These are phyloP conservation scores for Arxiozyma heterogenica DNA, from an alignment of 1,139 yeast genomes.

Conservation along the genomic window DNA sequence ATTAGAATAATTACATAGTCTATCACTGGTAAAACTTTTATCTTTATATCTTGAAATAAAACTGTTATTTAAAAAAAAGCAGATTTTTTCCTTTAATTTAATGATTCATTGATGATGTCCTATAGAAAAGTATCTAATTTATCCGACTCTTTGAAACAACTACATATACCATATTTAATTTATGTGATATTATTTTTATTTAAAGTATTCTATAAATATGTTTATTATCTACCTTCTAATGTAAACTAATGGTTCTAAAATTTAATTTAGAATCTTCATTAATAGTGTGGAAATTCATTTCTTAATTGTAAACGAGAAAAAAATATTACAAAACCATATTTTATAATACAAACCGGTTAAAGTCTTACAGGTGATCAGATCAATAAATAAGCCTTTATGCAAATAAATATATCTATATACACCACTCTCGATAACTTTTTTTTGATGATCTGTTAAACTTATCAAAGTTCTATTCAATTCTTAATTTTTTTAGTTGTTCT, in stretches of 20 bases:
- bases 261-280: not conserved
- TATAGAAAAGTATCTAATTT: slow-evolving; percentile 96
- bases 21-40: slow-evolving; percentile 63
- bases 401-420: too few species aligned
- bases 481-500: not conserved
- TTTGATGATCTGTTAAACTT: not conserved
- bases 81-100: slow-evolving; percentile 6
- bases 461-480: not conserved
- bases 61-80: slow-evolving; percentile 63
- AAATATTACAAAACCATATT: too few species aligned
- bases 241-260: slow-evolving; percentile 1
- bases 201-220: slow-evolving; percentile 58
- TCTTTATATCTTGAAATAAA: slow-evolving; percentile 49
- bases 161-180: slow-evolving; percentile 84
- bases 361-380: not conserved
- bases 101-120: slow-evolving; percentile 24
- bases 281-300: too few species aligned
- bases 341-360: not conserved
- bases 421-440: not conserved
- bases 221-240: slow-evolving; percentile 43
- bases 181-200: slow-evolving; percentile 50
- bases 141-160: slow-evolving; percentile 96
- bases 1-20: slow-evolving; percentile 93
- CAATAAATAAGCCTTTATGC: too few species aligned
- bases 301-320: not conserved